A percentile compares a stretch with the other conserved stretches of the same genome.
phyloP scores from a whole-genome alignment of 2,329 filamentous ascomycete species.

The Lasiodiplodia sp. region DNA sequence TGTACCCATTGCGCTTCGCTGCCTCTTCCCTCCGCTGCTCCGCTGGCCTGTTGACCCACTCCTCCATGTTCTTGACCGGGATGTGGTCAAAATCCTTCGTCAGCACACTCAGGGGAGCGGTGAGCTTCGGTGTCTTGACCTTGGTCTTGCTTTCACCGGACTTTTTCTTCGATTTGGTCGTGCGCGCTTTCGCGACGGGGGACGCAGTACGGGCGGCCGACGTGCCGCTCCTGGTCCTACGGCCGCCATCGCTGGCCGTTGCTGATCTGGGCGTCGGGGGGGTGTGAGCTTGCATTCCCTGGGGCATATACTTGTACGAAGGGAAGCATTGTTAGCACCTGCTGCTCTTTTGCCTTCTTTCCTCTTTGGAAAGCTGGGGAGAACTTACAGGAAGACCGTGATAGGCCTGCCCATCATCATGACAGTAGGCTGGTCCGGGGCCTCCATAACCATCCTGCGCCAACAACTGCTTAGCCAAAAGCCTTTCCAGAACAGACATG shows the following conservation, averaged over 20 bases:
- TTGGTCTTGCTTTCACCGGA: constrained; percentile 51
- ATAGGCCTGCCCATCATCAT: constrained; percentile 38
- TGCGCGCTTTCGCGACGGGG: constrained; percentile 9
- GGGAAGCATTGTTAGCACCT: not conserved
- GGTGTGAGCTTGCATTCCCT: constrained; percentile 40
- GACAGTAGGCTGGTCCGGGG: constrained; percentile 37
- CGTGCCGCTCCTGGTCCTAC: constrained; percentile 49
- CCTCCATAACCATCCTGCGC: constrained; percentile 42
- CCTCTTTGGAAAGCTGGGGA: not conserved
- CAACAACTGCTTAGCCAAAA: constrained; percentile 34
- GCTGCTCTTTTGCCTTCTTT: too few species aligned
- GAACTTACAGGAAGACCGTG: constrained; percentile 39
- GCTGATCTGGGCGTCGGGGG: constrained; percentile 55
- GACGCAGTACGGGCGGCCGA: constrained; percentile 28
- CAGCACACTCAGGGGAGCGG: constrained; percentile 73
- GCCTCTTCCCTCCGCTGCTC: constrained; percentile 74
- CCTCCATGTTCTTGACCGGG: constrained; percentile 77
- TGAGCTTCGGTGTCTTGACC: constrained; percentile 62
- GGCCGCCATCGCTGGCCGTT: constrained; percentile 48
- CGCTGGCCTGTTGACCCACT: constrained; percentile 75
- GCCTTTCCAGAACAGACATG: constrained; percentile 5
- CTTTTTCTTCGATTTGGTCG: constrained; percentile 40
- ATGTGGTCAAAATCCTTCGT: constrained; percentile 69
- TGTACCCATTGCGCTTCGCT: constrained; percentile 74
- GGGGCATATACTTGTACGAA: constrained; percentile 36